phyloP scores from a whole-genome alignment of 2,329 filamentous ascomycete genomes.

The Stemphylium beticola region DNA sequence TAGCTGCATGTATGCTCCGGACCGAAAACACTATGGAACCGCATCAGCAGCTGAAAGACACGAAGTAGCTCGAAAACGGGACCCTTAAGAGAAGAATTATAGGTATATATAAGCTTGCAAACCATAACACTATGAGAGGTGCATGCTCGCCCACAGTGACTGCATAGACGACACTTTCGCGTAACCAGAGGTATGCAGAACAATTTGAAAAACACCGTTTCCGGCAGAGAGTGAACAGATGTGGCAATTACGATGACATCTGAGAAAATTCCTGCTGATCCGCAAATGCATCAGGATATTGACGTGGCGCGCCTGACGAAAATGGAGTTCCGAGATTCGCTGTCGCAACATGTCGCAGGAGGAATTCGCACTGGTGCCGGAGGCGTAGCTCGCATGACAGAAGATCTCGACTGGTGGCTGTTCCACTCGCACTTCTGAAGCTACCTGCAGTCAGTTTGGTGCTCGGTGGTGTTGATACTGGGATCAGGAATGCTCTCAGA shows the following conservation, averaged over 20 bases:
- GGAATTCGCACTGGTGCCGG: neutral
- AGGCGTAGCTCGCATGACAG: too few relatives aligned
- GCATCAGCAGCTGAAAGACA: constrained; percentile 14
- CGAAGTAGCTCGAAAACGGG: constrained; percentile 3
- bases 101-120: constrained; percentile 28
- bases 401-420: too few relatives aligned
- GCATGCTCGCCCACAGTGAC: constrained; percentile 18
- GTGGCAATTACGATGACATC: neutral
- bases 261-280: neutral
- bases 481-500: too few relatives aligned
- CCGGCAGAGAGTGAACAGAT: neutral
- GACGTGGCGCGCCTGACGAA: neutral
- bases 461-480: too few relatives aligned
- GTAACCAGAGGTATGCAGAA: constrained; percentile 7
- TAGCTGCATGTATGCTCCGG: constrained; percentile 24
- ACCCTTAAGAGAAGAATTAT: constrained; percentile 11
- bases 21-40: constrained; percentile 17
- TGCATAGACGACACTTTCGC: constrained; percentile 13
- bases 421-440: too few relatives aligned
- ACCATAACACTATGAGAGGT: constrained; percentile 26
- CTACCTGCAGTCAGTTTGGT: too few relatives aligned
- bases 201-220: constrained; percentile 9
- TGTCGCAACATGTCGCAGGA: neutral
- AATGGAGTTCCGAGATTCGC: neutral
- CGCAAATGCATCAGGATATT: neutral